Conservation (phyloP, 202 grass and related monocot species). For the Panicum virgatum region DNA sequence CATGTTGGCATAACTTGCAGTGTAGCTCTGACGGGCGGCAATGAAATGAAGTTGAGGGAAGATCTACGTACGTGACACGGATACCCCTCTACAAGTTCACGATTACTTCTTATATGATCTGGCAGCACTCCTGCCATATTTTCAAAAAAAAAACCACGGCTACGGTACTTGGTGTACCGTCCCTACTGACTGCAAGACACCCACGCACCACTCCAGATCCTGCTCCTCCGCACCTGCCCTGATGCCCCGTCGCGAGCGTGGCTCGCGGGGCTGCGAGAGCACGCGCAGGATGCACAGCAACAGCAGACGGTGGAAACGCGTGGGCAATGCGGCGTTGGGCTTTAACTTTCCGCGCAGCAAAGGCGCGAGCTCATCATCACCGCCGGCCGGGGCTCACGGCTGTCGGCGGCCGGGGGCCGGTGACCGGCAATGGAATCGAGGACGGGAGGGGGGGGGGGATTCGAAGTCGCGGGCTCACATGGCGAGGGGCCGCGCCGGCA, state of each 20-base stretch:
- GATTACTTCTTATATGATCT: too few relatives aligned
- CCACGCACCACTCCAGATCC: not conserved
- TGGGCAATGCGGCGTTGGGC: not conserved
- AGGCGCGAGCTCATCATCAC: constrained; percentile 31
- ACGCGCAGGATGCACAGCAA: not conserved
- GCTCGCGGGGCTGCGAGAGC: constrained; percentile 3
- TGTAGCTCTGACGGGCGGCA: not conserved
- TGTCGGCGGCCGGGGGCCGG: not conserved
- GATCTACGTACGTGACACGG: not conserved
- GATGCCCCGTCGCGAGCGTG: not conserved
- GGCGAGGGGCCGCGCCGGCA: not conserved
- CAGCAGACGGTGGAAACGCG: not conserved
- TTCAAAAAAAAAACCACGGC: too few relatives aligned
- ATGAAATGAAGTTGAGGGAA: not conserved
- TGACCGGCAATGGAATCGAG: not conserved
- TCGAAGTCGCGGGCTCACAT: not conserved
- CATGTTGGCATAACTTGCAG: not conserved
- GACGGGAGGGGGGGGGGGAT: not conserved
- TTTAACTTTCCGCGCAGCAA: constrained; percentile 29
- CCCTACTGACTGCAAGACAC: not conserved
- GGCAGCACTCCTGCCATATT: too few relatives aligned
- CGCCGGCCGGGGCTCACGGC: not conserved
- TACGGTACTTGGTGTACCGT: not conserved
- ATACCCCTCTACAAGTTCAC: not conserved
- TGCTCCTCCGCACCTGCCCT: not conserved